Conservation (phyloP, 164 flowering plant species). For the Santalum album region DNA sequence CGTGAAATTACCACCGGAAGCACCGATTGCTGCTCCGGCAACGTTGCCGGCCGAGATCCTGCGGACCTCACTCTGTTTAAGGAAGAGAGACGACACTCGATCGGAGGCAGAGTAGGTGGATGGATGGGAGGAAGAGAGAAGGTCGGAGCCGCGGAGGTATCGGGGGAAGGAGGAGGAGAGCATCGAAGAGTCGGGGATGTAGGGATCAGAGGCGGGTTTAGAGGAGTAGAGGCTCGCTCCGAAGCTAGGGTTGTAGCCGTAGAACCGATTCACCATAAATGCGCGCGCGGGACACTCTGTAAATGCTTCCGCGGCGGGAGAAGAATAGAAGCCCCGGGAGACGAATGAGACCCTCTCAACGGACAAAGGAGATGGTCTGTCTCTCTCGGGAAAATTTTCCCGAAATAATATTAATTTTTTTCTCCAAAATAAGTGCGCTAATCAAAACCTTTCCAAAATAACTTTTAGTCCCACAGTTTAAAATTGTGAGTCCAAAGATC, state of each 20-base stretch:
- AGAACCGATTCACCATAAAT: constrained; percentile 32
- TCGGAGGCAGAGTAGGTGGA: constrained; percentile 13
- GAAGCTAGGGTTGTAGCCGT: constrained; percentile 22
- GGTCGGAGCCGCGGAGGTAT: constrained; percentile 11
- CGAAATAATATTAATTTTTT: too few species aligned
- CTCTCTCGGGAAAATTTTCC: too few species aligned
- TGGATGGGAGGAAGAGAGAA: constrained; percentile 5
- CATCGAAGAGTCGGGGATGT: constrained; percentile 14
- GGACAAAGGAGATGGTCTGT: too few species aligned
- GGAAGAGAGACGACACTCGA: constrained; percentile 8
- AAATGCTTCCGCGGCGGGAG: not conserved
- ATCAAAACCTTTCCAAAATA: too few species aligned
- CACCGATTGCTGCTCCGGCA: not conserved
- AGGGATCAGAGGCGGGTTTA: constrained; percentile 15
- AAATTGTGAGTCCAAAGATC: too few species aligned
- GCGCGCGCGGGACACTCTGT: not conserved
- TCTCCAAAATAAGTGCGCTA: too few species aligned
- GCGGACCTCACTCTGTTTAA: constrained; percentile 7
- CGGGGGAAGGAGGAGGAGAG: constrained; percentile 11
- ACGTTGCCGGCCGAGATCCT: constrained; percentile 7
- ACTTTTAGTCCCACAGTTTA: too few species aligned
- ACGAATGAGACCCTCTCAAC: too few species aligned
- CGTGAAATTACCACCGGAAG: not conserved
- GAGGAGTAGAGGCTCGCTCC: constrained; percentile 15
- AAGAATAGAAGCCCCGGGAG: too few species aligned